Conservation (phyloP, 164 flowering plant species). For the Protea cynaroides region DNA sequence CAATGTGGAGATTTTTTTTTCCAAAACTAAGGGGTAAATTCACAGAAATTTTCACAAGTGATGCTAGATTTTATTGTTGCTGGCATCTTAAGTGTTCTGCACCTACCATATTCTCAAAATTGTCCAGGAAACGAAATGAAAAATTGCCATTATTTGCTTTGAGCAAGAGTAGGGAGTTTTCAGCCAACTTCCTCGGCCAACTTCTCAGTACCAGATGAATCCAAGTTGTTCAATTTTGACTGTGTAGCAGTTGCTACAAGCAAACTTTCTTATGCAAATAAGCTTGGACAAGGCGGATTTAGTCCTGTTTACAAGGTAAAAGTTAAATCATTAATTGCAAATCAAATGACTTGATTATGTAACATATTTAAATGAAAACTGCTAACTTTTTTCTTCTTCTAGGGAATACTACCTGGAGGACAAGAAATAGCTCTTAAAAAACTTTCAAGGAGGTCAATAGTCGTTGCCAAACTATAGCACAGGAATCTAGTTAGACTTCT, state of each 20-base stretch:
- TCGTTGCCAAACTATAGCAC: conserved; percentile 71
- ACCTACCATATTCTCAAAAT: conserved; percentile 7
- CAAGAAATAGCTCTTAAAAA: conserved; percentile 67
- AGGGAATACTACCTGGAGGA: conserved; percentile 54
- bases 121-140: conserved; percentile 7
- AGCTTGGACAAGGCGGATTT: conserved; percentile 83
- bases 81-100: not conserved
- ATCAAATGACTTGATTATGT: not conserved
- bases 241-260: conserved; percentile 44
- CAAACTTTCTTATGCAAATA: conserved; percentile 41
- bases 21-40: conserved; percentile 28
- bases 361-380: no score
- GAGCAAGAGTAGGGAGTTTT: conserved; percentile 26
- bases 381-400: not conserved
- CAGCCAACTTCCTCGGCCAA: conserved; percentile 37
- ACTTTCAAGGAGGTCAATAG: conserved; percentile 52
- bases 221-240: conserved; percentile 29
- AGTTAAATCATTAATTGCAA: not conserved
- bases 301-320: conserved; percentile 79
- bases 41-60: not conserved
- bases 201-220: conserved; percentile 22
- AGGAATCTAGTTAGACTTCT: conserved; percentile 63
- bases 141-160: conserved; percentile 11
- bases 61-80: not conserved
- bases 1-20: conserved; percentile 37